phyloP scores from a whole-genome alignment of 73 alveolate species.

The Chromera velia region DNA sequence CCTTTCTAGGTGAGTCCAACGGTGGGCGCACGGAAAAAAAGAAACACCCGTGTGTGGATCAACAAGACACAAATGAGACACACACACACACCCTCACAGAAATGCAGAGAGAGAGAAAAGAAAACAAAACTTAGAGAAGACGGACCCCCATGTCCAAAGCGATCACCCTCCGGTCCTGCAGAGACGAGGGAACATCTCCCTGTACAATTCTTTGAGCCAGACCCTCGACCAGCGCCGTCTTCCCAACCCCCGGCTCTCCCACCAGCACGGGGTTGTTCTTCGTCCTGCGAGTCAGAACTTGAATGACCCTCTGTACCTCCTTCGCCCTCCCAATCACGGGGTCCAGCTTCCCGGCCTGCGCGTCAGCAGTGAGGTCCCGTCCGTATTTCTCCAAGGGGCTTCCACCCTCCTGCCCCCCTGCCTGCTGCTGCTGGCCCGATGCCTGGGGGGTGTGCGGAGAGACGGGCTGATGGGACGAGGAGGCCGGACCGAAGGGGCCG shows the following conservation, averaged over 20 bases:
- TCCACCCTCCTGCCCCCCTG: no score
- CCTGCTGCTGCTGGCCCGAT: no score
- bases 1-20: not conserved
- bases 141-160: conserved; percentile 28
- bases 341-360: conserved; percentile 16
- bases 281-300: not conserved
- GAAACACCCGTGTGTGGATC: not conserved
- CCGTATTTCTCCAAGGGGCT: conserved; percentile 29
- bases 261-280: not conserved
- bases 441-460: no score
- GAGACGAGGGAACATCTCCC: conserved; percentile 26
- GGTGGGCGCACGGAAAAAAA: not conserved
- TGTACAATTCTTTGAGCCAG: conserved; percentile 28
- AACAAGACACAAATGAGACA: not conserved
- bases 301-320: not conserved
- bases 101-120: not conserved
- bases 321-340: not conserved
- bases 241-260: not conserved
- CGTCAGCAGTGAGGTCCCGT: conserved; percentile 30
- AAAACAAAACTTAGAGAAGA: not conserved
- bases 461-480: no score
- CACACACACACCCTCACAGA: not conserved
- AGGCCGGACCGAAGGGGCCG: no score
- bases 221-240: conserved; percentile 38
- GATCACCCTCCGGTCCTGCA: conserved; percentile 27